Evolutionary conservation across 2,329 filamentous ascomycete species (phyloP).

Genomic region (Fusarium pininemorale): DNA sequence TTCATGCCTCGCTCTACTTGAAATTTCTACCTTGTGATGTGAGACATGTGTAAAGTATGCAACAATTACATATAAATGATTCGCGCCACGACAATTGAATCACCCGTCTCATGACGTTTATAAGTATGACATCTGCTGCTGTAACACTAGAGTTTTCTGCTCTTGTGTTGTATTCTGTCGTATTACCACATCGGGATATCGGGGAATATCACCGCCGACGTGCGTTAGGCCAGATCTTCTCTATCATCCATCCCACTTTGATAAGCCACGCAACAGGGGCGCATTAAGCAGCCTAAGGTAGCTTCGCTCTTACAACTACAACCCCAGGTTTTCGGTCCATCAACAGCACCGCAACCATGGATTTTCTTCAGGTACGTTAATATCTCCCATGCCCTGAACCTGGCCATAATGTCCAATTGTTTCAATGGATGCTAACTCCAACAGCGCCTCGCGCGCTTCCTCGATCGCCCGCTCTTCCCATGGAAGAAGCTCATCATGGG

Average conservation of each 20-base stretch:
- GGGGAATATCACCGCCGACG: conserved; percentile 27
- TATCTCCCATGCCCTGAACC: background rate
- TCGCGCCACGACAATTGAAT: background rate
- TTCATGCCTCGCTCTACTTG: conserved; percentile 19
- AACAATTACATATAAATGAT: background rate
- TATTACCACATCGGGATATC: conserved; percentile 28
- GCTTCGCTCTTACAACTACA: conserved; percentile 37
- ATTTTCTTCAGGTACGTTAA: conserved; percentile 56
- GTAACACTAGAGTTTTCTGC: background rate
- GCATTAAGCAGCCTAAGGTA: conserved; percentile 4
- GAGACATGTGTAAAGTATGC: conserved; percentile 6
- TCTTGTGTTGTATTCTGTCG: background rate
- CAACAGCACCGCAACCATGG: conserved; percentile 49
- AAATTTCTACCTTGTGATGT: background rate
- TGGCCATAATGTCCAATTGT: background rate
- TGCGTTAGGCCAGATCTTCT: conserved; percentile 40
- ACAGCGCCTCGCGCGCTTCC: conserved; percentile 79
- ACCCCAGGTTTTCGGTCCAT: conserved; percentile 32
- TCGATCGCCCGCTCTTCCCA: conserved; percentile 92
- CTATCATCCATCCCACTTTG: conserved; percentile 24
- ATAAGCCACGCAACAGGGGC: conserved; percentile 13
- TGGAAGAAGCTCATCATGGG: conserved; percentile 97
- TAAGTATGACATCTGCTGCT: background rate
- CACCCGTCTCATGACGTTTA: background rate
- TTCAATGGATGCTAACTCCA: conserved; percentile 23